phyloP scores from a whole-genome alignment of 768 basidiomycete species.

The Leccinum aurantiacum region DNA sequence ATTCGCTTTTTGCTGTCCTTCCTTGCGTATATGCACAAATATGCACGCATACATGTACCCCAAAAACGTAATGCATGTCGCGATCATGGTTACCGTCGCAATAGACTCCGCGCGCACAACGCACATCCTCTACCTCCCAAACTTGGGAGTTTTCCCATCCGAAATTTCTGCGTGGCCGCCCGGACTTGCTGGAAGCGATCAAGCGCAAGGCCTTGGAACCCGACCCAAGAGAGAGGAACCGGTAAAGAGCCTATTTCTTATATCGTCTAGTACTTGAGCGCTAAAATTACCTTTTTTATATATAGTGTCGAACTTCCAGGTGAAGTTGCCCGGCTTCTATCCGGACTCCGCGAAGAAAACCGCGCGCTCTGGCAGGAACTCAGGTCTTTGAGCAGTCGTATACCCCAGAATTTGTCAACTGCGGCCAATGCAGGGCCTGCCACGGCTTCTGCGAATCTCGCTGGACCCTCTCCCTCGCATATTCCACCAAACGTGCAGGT shows the following conservation, averaged over 20 bases:
- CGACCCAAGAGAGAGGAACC: constrained; percentile 51
- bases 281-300: constrained; percentile 35
- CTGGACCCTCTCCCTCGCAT: constrained; percentile 5
- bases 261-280: background rate
- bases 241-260: constrained; percentile 16
- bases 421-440: constrained; percentile 1
- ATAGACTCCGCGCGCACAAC: constrained; percentile 80
- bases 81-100: background rate
- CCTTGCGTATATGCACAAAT: constrained; percentile 8
- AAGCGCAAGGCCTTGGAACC: constrained; percentile 84
- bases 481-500: constrained; percentile 9
- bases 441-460: constrained; percentile 8
- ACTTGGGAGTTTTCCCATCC: constrained; percentile 90
- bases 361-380: constrained; percentile 50
- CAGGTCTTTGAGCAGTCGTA: constrained; percentile 18
- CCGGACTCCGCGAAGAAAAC: constrained; percentile 73
- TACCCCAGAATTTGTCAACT: constrained; percentile 19
- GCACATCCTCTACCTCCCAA: constrained; percentile 77
- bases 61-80: background rate
- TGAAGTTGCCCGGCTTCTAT: constrained; percentile 57
- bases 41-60: constrained; percentile 4
- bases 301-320: constrained; percentile 74
- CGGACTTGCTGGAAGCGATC: constrained; percentile 81
- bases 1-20: background rate
- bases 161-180: constrained; percentile 78